Evolutionary conservation across 352 stramenopile species (phyloP).

Genomic region (Pythium sukuiense): DNA sequence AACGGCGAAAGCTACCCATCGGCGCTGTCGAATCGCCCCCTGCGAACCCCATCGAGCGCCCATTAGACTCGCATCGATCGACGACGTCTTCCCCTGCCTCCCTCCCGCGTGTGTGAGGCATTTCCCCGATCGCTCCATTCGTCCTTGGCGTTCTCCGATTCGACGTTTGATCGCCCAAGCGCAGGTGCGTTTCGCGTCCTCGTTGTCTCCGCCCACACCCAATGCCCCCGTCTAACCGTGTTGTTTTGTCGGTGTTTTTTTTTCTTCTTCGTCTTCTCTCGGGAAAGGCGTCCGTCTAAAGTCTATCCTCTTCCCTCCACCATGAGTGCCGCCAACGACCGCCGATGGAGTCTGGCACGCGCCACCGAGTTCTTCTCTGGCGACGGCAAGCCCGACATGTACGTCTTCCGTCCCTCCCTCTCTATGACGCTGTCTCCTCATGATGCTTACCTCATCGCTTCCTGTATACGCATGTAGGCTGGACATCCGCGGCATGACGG

Average conservation of each 20-base stretch:
- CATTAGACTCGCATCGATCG: conserved; percentile 3
- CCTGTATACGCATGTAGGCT: conserved; percentile 37
- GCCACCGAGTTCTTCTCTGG: conserved; percentile 88
- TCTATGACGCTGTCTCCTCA: background rate
- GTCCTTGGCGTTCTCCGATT: background rate
- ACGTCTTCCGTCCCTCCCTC: conserved; percentile 2
- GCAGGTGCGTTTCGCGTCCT: background rate
- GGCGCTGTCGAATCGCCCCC: background rate
- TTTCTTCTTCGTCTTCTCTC: background rate
- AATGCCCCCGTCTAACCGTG: conserved; percentile 3
- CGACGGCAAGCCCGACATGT: conserved; percentile 88
- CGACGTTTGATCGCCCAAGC: background rate
- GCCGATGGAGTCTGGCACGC: conserved; percentile 82
- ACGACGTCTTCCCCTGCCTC: background rate
- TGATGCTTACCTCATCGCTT: no score
- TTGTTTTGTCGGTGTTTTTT: background rate
- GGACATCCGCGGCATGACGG: conserved; percentile 86
- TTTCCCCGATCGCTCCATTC: background rate
- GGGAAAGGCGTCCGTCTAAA: background rate
- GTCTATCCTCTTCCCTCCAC: conserved; percentile 1
- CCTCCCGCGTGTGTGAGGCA: background rate
- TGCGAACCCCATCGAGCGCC: background rate
- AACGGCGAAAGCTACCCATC: conserved; percentile 13
- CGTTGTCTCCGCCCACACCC: background rate
- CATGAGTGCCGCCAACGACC: conserved; percentile 39